Conservation (phyloP, 225 moss, liverwort and hornwort genomes). For the Asterella californica region DNA sequence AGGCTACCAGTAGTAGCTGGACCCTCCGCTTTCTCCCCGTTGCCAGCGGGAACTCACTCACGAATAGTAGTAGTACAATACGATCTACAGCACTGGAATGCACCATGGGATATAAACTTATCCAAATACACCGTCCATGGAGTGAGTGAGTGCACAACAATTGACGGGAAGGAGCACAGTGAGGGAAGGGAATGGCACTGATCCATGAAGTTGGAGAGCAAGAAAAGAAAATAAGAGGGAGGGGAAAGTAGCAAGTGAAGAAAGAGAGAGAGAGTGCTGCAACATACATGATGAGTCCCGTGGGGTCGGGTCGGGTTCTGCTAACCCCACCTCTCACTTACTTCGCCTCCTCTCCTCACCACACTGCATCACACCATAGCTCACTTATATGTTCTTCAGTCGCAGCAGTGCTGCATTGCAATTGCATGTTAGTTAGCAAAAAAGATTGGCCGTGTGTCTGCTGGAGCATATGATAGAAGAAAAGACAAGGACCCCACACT, state of each 20-base stretch:
- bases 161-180: too few relatives aligned
- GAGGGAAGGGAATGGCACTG: background rate
- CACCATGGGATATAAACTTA: background rate
- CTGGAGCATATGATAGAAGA: slow-evolving; percentile 7
- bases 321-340: slow-evolving; percentile 5
- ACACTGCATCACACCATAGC: too few relatives aligned
- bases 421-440: too few relatives aligned
- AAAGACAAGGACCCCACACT: background rate
- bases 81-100: background rate
- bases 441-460: too few relatives aligned
- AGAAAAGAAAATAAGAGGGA: background rate
- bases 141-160: background rate
- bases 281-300: slow-evolving; percentile 1
- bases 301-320: background rate
- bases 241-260: background rate
- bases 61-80: background rate
- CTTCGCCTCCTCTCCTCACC: too few relatives aligned
- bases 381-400: too few relatives aligned
- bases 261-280: background rate
- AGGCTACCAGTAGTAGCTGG: slow-evolving; percentile 9
- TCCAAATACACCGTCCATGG: background rate
- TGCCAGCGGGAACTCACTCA: background rate
- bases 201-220: background rate
- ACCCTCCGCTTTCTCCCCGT: slow-evolving; percentile 1
- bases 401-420: too few relatives aligned